These are phyloP conservation scores for Jatropha curcas DNA, from an alignment of 345 rosid species.

Conservation along the genomic window DNA sequence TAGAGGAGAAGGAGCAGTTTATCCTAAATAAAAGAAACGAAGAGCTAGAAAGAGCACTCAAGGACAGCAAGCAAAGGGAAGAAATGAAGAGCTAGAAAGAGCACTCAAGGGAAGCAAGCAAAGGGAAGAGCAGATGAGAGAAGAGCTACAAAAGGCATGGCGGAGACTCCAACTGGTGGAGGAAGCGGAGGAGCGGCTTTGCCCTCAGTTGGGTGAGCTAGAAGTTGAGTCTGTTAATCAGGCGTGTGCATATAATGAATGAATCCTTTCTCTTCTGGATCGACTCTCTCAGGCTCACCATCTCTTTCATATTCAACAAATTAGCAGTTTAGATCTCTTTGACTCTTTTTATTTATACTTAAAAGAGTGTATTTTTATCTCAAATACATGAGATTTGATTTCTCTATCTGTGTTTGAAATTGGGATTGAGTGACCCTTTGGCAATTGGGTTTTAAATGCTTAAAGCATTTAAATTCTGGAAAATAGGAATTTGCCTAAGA, in stretches of 20 bases:
- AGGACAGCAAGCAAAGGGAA: slow-evolving; percentile 40
- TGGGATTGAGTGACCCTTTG: no score
- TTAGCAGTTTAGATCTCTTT: no score
- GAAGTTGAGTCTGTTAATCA: slow-evolving; percentile 76
- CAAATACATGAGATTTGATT: no score
- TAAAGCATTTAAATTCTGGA: no score
- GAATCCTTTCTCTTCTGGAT: slow-evolving; percentile 52
- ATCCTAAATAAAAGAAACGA: slow-evolving; percentile 50
- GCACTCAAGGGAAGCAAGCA: no score
- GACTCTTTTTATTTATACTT: no score
- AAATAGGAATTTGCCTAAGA: no score
- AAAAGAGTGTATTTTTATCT: no score
- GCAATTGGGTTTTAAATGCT: no score
- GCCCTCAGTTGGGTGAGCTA: slow-evolving; percentile 80
- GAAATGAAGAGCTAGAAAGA: no score
- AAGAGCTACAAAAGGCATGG: slow-evolving; percentile 50
- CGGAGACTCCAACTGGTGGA: slow-evolving; percentile 66
- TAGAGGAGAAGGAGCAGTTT: slow-evolving; percentile 15
- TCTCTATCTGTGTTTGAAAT: no score
- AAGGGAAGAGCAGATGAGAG: slow-evolving; percentile 56
- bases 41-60: slow-evolving; percentile 58
- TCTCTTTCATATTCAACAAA: slow-evolving; percentile 2
- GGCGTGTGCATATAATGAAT: slow-evolving; percentile 67
- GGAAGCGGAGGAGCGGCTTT: slow-evolving; percentile 83
- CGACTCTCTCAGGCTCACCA: slow-evolving; percentile 56